A percentile compares a stretch with the other conserved stretches of the same genome.
phyloP scores from a whole-genome alignment of 768 basidiomycete species.

The Boletus reticulatus region DNA sequence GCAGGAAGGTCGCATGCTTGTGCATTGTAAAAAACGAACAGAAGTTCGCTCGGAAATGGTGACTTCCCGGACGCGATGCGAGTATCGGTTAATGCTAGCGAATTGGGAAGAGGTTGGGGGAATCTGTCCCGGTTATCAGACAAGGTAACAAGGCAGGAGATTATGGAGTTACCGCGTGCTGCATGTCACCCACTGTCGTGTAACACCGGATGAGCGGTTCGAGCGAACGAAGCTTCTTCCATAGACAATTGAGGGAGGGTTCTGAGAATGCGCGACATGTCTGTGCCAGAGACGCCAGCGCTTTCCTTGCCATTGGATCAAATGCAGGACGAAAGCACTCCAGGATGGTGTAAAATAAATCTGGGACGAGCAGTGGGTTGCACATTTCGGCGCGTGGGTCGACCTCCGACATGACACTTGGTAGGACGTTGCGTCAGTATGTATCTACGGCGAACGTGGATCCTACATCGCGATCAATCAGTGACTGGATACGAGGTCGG shows the following conservation, averaged over 20 bases:
- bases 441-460: background rate
- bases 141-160: background rate
- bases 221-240: slow-evolving; percentile 8
- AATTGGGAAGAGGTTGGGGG: slow-evolving; percentile 5
- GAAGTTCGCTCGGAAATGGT: background rate
- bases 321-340: background rate
- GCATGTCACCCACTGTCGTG: background rate
- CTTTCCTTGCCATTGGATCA: background rate
- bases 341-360: slow-evolving; percentile 6
- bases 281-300: slow-evolving; percentile 4
- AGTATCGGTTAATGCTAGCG: slow-evolving; percentile 3
- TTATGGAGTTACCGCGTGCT: background rate
- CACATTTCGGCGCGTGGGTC: background rate
- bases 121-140: slow-evolving; percentile 1
- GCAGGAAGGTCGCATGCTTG: background rate
- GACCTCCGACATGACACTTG: background rate
- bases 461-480: too few species aligned
- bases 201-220: slow-evolving; percentile 13
- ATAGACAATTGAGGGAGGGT: slow-evolving; percentile 11
- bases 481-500: too few species aligned
- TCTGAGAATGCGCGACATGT: slow-evolving; percentile 9
- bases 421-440: background rate
- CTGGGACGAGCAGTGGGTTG: slow-evolving; percentile 1
- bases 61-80: slow-evolving; percentile 5
- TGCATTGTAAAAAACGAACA: slow-evolving; percentile 5